Conservation (phyloP, 2,329 filamentous ascomycete species). For the Plectosphaerella plurivora region DNA sequence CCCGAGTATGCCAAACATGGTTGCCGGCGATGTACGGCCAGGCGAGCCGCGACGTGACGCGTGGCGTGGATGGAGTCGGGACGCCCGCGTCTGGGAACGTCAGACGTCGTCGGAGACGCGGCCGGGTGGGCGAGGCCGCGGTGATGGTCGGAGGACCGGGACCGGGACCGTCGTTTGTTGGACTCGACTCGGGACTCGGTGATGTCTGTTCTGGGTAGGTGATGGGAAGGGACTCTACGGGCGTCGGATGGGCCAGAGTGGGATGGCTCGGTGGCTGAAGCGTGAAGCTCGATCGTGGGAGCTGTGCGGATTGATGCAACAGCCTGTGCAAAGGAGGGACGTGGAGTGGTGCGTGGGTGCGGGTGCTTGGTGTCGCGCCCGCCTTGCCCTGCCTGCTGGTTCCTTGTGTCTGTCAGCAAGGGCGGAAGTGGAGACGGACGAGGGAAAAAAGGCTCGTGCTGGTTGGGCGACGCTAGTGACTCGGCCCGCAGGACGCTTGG, state of each 20-base stretch:
- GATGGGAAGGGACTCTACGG: too few relatives aligned
- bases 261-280: neutral
- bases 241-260: too few relatives aligned
- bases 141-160: conserved; percentile 5
- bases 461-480: neutral
- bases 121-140: conserved; percentile 13
- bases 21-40: conserved; percentile 6
- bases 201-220: neutral
- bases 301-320: conserved; percentile 13
- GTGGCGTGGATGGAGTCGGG: neutral
- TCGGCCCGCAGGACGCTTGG: too few relatives aligned
- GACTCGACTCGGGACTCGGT: conserved; percentile 5
- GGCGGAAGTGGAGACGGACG: too few relatives aligned
- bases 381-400: neutral
- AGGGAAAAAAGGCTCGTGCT: neutral
- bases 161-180: neutral
- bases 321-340: conserved; percentile 12
- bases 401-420: neutral
- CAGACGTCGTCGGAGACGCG: conserved; percentile 14
- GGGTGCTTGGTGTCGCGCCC: neutral
- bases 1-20: conserved; percentile 39
- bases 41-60: conserved; percentile 1
- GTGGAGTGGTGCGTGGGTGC: neutral
- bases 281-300: conserved; percentile 1
- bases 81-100: conserved; percentile 8